Base-by-base conservation (phyloP, 305 asterid genomes). In the Fraxinus latifolia region DNA sequence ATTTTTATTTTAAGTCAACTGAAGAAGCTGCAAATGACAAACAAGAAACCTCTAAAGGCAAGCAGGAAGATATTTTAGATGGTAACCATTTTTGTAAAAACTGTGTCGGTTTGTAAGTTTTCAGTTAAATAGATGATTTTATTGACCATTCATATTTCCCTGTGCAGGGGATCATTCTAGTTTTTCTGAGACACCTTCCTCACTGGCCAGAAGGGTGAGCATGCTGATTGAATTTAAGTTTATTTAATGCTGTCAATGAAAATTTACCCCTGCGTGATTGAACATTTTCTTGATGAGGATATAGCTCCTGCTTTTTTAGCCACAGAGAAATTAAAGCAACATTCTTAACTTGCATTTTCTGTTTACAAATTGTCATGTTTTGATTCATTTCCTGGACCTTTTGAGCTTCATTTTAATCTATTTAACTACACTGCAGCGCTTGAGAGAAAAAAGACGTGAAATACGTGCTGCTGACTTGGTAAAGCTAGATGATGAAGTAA, bases 401-500 rank as follows among this genome's bases (percentile, higher is more conserved):
- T 67, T 80, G 78, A 77, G 71, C 50, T 27, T 29, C 70, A 76
- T 36, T 47, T 77, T 75, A 71, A 58, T 71, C 37, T 83, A 9
- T 87, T 82, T 73, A 65, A 85, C 68, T 76, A 77, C 71, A 75
- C 78, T 87, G 92, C 94, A 96, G 98, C 97, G 90, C 90, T 79
- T 95, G 91, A 93, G 97, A 87, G 94, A 89, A 82, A 91, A 87
- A 86, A 89, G 89, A 81, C 94, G 92, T 74, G 97, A 95, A 88
- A 93, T 89, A 77, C 97, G 94, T 67, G 98, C 96, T 79, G 91
- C 94, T 82, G 96, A 93, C 82, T 85, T 95, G 87, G 87, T 90
- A 19, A 96, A 92, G 88, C 93, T 86, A 85, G 97, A 96, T 77
- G 98, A 91, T 77, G 98, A 96, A 80, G 94, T 91, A 74, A 91